phyloP scores from a whole-genome alignment of 1,139 yeast genomes.

The Saccharomyces hybrid region DNA sequence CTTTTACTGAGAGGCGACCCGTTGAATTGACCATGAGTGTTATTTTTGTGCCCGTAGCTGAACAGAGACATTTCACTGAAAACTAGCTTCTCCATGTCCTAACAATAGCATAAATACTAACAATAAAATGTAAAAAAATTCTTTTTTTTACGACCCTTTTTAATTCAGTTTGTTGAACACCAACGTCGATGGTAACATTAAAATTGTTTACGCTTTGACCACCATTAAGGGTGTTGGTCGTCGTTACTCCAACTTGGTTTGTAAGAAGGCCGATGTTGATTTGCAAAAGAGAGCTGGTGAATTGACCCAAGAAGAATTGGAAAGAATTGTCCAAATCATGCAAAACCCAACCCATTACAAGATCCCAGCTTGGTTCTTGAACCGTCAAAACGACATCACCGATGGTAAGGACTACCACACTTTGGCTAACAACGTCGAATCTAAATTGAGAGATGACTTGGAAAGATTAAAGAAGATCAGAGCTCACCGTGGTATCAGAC shows the following conservation, averaged over 20 bases:
- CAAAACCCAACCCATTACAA: conserved; percentile 99
- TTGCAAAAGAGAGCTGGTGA: conserved; percentile 99
- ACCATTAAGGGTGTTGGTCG: conserved; percentile 99
- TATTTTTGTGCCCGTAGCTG: too few relatives aligned
- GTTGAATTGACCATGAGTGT: too few relatives aligned
- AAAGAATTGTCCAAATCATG: conserved; percentile 98
- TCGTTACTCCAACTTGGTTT: conserved; percentile 99
- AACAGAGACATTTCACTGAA: too few relatives aligned
- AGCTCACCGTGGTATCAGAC: conserved; percentile 99
- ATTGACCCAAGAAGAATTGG: conserved; percentile 99
- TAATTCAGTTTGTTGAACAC: conserved; percentile 89
- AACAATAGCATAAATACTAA: too few relatives aligned
- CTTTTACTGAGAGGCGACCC: too few relatives aligned
- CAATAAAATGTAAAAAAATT: too few relatives aligned
- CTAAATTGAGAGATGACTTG: conserved; percentile 98
- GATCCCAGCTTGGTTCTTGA: conserved; percentile 99
- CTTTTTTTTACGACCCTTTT: neutral
- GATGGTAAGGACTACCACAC: conserved; percentile 99
- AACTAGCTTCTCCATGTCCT: too few relatives aligned
- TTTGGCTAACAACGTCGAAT: conserved; percentile 97
- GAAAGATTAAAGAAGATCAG: conserved; percentile 99
- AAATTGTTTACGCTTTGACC: conserved; percentile 99
- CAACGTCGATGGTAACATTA: conserved; percentile 99
- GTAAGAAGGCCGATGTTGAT: conserved; percentile 99
- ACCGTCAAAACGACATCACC: conserved; percentile 97